Evolutionary conservation across 495 filamentous ascomycete species (phyloP).

Genomic region (Penicillium riverlandense): DNA sequence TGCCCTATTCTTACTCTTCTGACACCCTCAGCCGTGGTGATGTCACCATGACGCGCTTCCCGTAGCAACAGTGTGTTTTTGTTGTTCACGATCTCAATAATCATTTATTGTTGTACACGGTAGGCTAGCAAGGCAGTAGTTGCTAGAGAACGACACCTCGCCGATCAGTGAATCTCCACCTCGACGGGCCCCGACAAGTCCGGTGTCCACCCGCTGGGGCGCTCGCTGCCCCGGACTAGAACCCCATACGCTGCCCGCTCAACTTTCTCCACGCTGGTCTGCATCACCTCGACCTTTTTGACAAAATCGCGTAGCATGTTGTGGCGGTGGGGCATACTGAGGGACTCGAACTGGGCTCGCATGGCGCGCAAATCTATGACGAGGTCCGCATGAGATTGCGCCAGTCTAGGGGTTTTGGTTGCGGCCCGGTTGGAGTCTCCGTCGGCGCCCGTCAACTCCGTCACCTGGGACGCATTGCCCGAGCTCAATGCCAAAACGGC

Average conservation of each 20-base stretch:
- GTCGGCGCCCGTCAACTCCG: too few relatives aligned
- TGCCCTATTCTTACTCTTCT: neutral
- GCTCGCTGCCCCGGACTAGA: conserved; percentile 75
- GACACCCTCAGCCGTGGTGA: conserved; percentile 8
- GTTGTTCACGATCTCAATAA: neutral
- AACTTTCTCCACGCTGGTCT: conserved; percentile 84
- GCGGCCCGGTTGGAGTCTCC: neutral
- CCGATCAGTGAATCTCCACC: conserved; percentile 34
- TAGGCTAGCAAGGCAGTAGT: too few relatives aligned
- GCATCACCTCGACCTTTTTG: conserved; percentile 85
- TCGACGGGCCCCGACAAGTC: conserved; percentile 52
- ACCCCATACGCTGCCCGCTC: conserved; percentile 84
- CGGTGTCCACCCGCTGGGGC: conserved; percentile 88
- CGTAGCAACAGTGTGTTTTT: neutral
- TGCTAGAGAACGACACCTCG: neutral
- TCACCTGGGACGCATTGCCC: conserved; percentile 8
- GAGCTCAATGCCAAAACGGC: conserved; percentile 61
- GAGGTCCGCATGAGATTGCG: conserved; percentile 36
- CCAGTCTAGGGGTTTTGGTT: conserved; percentile 5
- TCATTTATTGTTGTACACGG: neutral
- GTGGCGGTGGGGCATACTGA: conserved; percentile 44
- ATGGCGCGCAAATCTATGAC: conserved; percentile 70
- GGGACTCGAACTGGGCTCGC: conserved; percentile 62
- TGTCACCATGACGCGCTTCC: conserved; percentile 18
- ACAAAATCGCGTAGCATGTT: conserved; percentile 53